Evolutionary conservation across 73 alveolate genomes (phyloP).

Genomic region (Durusdinium trenchii): DNA sequence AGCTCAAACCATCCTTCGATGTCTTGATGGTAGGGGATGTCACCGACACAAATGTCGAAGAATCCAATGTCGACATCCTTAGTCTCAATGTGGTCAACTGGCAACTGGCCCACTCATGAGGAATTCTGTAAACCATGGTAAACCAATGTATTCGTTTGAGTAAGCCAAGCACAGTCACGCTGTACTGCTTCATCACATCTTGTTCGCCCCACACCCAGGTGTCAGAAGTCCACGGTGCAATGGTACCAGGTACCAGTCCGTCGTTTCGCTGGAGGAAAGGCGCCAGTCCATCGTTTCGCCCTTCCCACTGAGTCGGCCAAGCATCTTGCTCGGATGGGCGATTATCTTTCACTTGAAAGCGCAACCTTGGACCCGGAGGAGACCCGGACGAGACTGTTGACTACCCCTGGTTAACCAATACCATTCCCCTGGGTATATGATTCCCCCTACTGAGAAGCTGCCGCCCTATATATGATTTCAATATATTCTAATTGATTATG

Average conservation of each 20-base stretch:
- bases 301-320: too few species aligned
- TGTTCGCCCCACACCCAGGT: too few species aligned
- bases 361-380: background rate
- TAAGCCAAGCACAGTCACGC: too few species aligned
- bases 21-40: conserved; percentile 46
- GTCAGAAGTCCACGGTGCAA: too few species aligned
- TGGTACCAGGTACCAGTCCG: too few species aligned
- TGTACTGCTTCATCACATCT: too few species aligned
- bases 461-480: background rate
- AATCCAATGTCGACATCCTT: conserved; percentile 67
- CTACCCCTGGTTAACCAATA: background rate
- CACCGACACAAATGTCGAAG: conserved; percentile 61
- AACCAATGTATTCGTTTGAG: too few species aligned
- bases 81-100: background rate
- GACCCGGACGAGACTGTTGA: background rate
- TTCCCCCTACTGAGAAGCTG: background rate
- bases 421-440: background rate
- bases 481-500: too few species aligned
- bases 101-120: too few species aligned
- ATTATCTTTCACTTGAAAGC: conserved; percentile 12
- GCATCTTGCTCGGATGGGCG: conserved; percentile 39
- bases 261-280: too few species aligned
- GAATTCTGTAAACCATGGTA: too few species aligned
- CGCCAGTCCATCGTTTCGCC: too few species aligned
- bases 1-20: conserved; percentile 67